These are phyloP conservation scores for Mitragyna speciosa DNA, from an alignment of 257 asterid species.

Conservation along the genomic window DNA sequence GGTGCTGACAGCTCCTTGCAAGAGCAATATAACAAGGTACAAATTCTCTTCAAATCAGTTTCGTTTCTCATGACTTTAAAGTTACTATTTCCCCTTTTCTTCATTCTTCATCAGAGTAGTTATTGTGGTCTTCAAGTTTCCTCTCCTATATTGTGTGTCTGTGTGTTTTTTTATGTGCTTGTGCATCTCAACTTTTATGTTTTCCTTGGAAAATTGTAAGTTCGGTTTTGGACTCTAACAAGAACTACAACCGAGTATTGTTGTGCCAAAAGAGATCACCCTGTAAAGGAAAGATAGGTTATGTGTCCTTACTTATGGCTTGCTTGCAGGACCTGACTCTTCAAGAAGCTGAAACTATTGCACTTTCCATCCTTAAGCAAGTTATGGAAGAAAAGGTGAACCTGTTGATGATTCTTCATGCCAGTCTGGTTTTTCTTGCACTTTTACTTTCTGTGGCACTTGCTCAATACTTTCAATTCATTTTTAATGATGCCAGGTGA, in stretches of 20 bases:
- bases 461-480: not conserved
- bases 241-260: not conserved
- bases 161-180: not conserved
- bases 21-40: slow-evolving; percentile 88
- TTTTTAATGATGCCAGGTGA: slow-evolving; percentile 51
- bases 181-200: not conserved
- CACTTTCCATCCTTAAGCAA: slow-evolving; percentile 80
- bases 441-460: not conserved
- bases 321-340: slow-evolving; percentile 64
- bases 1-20: slow-evolving; percentile 99
- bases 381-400: slow-evolving; percentile 92
- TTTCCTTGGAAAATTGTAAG: not conserved
- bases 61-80: not conserved
- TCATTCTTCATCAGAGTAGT: not conserved
- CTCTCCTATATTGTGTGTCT: not conserved
- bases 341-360: slow-evolving; percentile 79
- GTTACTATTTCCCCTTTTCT: not conserved
- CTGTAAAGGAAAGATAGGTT: not conserved
- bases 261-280: not conserved
- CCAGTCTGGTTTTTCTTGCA: not conserved
- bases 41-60: not conserved
- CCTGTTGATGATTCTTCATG: not conserved
- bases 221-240: not conserved
- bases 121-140: not conserved
- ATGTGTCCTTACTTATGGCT: not conserved